phyloP scores from a whole-genome alignment of 176 grass and related monocot genomes.

The Tuctoria greenei region DNA sequence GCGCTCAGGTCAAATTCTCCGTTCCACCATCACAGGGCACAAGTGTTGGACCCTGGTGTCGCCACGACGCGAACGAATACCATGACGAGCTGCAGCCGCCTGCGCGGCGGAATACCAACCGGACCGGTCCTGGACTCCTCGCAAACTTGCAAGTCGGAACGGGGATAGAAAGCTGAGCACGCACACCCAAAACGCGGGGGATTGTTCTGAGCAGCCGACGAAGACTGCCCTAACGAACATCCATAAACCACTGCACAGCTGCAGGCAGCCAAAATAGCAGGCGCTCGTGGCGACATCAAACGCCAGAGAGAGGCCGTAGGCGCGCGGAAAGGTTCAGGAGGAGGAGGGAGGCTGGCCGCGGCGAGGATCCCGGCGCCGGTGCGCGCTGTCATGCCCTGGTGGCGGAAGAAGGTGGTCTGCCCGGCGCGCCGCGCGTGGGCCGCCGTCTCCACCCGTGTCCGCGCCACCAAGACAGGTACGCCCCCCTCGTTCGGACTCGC shows the following conservation, averaged over 20 bases:
- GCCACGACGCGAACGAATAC: too few relatives aligned
- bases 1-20: constrained; percentile 4
- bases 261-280: not conserved
- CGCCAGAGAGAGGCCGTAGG: too few relatives aligned
- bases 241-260: constrained; percentile 8
- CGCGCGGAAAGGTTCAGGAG: not conserved
- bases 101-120: not conserved
- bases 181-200: constrained; percentile 11
- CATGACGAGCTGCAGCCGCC: not conserved
- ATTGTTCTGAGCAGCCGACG: not conserved
- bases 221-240: constrained; percentile 19
- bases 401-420: constrained; percentile 76
- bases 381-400: constrained; percentile 66
- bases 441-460: constrained; percentile 59
- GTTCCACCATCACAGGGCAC: not conserved
- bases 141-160: too few relatives aligned
- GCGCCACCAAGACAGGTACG: constrained; percentile 57
- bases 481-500: not conserved
- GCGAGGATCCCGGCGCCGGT: constrained; percentile 57
- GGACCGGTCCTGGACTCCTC: too few relatives aligned
- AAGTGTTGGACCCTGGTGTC: not conserved
- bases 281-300: too few relatives aligned
- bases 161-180: not conserved
- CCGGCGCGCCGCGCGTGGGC: constrained; percentile 60
- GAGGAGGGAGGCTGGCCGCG: constrained; percentile 38